A percentile compares a stretch with the other conserved stretches of the same genome.
Evolutionary conservation across 768 basidiomycete genomes (phyloP).

Genomic region (Tylopilus plumbeoviolaceoides): DNA sequence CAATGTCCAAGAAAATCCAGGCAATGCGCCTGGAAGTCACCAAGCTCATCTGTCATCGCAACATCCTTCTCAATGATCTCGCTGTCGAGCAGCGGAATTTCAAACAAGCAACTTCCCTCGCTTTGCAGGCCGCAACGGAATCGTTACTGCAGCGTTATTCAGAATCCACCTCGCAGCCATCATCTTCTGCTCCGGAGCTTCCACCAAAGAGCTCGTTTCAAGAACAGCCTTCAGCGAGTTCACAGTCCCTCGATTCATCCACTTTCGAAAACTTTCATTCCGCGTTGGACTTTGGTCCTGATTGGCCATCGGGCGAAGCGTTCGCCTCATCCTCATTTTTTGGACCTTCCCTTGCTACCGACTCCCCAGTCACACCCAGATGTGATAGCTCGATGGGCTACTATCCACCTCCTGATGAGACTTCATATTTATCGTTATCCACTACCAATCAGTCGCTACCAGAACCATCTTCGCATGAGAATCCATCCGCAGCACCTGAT

Average conservation of each 20-base stretch:
- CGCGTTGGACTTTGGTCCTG: conserved; percentile 52
- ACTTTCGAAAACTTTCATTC: conserved; percentile 63
- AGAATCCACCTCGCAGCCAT: conserved; percentile 31
- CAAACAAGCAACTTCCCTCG: conserved; percentile 63
- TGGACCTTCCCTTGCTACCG: conserved; percentile 27
- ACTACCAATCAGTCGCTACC: conserved; percentile 17
- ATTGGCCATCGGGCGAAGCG: conserved; percentile 45
- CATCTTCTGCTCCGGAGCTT: conserved; percentile 32
- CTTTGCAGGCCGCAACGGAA: conserved; percentile 68
- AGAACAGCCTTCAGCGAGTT: conserved; percentile 9
- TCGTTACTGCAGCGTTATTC: conserved; percentile 47
- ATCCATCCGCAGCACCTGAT: conserved; percentile 44
- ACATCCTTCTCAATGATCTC: conserved; percentile 73
- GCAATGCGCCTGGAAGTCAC: conserved; percentile 68
- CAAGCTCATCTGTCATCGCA: conserved; percentile 70
- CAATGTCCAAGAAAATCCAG: conserved; percentile 60
- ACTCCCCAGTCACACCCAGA: conserved; percentile 33
- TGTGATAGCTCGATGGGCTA: conserved; percentile 31
- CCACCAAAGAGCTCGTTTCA: conserved; percentile 11
- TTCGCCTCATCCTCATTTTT: conserved; percentile 32
- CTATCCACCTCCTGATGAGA: conserved; percentile 28
- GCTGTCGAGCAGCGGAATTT: conserved; percentile 63
- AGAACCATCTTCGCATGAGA: conserved; percentile 38
- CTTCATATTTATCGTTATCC: conserved; percentile 21
- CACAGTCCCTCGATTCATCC: conserved; percentile 41